Evolutionary conservation across 768 basidiomycete genomes (phyloP).

Genomic region (Amanita thiersii): DNA sequence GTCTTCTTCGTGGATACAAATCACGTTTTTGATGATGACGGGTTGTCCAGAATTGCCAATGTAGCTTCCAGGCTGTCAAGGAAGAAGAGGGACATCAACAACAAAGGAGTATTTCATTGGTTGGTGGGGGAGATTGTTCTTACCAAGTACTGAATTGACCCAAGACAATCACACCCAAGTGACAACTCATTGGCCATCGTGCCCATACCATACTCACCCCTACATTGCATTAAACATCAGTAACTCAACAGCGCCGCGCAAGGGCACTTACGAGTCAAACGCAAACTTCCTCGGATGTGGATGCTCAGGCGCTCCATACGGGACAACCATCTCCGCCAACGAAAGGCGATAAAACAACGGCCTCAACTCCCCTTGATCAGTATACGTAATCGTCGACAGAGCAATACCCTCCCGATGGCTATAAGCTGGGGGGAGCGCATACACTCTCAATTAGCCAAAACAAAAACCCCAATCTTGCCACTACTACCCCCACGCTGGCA

Average conservation of each 20-base stretch:
- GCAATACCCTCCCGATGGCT: constrained; percentile 77
- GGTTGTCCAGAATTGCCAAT: constrained; percentile 70
- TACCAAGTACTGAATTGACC: constrained; percentile 80
- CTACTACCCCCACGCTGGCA: no score
- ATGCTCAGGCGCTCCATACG: constrained; percentile 77
- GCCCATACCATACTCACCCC: constrained; percentile 91
- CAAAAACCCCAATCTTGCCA: neutral
- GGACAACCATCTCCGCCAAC: constrained; percentile 89
- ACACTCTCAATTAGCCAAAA: neutral
- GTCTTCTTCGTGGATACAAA: constrained; percentile 94
- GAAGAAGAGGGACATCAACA: constrained; percentile 1
- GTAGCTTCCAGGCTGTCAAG: constrained; percentile 58
- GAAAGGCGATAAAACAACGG: constrained; percentile 84
- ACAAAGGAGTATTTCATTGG: neutral
- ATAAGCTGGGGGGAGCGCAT: constrained; percentile 41
- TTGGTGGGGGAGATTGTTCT: no score
- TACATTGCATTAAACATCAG: constrained; percentile 16
- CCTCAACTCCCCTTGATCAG: constrained; percentile 79
- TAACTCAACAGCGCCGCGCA: neutral
- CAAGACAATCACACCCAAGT: constrained; percentile 84
- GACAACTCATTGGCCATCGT: constrained; percentile 87
- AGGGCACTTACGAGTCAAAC: constrained; percentile 68
- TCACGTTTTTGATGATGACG: constrained; percentile 71
- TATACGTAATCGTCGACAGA: constrained; percentile 79
- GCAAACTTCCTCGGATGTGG: constrained; percentile 89